A percentile compares a stretch with the other conserved stretches of the same genome.
Conservation (phyloP, 306 rosid genomes). For the Alnus glutinosa region DNA sequence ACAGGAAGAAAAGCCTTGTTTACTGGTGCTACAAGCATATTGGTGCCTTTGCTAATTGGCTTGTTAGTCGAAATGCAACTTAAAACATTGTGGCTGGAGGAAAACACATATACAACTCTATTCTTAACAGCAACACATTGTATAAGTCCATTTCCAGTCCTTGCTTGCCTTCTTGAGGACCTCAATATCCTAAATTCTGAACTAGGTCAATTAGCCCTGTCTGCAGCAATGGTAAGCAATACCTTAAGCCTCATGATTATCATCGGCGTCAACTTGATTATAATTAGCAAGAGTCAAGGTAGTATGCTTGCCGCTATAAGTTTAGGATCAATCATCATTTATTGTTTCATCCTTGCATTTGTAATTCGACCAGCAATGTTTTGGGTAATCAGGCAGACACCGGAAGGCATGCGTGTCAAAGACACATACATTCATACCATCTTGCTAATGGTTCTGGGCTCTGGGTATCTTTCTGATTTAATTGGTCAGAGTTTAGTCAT, state of each 20-base stretch:
- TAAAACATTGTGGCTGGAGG: not conserved
- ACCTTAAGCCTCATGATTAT: not conserved
- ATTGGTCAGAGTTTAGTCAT: too few species aligned
- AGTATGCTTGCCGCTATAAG: not conserved
- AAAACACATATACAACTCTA: constrained; percentile 3
- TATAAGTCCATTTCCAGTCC: constrained; percentile 34
- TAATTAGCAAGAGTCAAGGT: fast-evolving
- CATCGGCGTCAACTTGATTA: not conserved
- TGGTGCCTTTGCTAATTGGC: constrained; percentile 1
- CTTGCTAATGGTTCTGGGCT: constrained; percentile 25
- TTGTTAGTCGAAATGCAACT: not conserved
- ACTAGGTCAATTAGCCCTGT: constrained; percentile 46
- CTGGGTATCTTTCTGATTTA: constrained; percentile 9
- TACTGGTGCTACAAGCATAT: constrained; percentile 5
- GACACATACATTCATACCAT: constrained; percentile 26
- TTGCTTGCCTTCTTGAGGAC: too few species aligned
- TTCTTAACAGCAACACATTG: constrained; percentile 21
- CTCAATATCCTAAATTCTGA: constrained; percentile 39
- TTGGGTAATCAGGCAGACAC: constrained; percentile 46
- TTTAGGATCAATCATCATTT: not conserved
- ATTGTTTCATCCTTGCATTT: not conserved
- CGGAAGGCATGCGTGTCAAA: constrained; percentile 55
- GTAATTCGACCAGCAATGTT: not conserved
- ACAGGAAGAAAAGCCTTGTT: too few species aligned
- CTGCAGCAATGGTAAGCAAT: constrained; percentile 51